A percentile compares a stretch with the other conserved stretches of the same genome.
These are phyloP conservation scores for Claviceps lovelessii DNA, from an alignment of 2,329 filamentous ascomycete genomes.

Conservation along the genomic window DNA sequence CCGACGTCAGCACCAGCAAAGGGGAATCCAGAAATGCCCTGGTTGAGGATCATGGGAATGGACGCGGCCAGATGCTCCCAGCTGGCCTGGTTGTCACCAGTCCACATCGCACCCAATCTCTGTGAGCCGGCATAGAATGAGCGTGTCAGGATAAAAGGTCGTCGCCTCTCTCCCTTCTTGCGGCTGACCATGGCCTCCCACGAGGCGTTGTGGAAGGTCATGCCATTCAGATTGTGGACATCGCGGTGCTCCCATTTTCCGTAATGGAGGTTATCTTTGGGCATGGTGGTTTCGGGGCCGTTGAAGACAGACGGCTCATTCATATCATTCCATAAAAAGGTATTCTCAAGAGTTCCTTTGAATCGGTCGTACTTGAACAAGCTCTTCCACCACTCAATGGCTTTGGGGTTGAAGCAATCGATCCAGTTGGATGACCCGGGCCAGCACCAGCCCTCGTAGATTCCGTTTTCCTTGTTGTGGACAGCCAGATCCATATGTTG, in stretches of 20 bases:
- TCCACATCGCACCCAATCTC: constrained; percentile 92
- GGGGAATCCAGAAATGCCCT: constrained; percentile 84
- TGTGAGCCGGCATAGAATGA: constrained; percentile 88
- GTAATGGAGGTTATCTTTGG: constrained; percentile 89
- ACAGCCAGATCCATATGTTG: constrained; percentile 73
- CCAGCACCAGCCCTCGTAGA: constrained; percentile 98
- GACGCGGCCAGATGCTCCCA: constrained; percentile 86
- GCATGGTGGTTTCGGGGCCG: constrained; percentile 95
- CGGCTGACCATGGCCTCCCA: constrained; percentile 72
- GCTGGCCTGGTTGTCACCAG: constrained; percentile 86
- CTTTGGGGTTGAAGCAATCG: constrained; percentile 88
- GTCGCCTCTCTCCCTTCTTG: constrained; percentile 69
- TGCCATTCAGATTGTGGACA: constrained; percentile 85
- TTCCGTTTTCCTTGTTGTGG: constrained; percentile 75
- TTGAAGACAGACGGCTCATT: constrained; percentile 99
- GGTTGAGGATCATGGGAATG: constrained; percentile 84
- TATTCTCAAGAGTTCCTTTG: constrained; percentile 72
- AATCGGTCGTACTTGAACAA: constrained; percentile 83
- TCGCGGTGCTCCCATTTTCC: constrained; percentile 94
- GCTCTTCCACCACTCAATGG: constrained; percentile 77
- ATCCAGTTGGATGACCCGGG: constrained; percentile 94
- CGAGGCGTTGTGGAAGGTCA: constrained; percentile 92
- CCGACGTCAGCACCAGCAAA: constrained; percentile 93
- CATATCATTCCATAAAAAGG: constrained; percentile 99
- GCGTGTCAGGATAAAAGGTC: constrained; percentile 85